Percentiles rank a stretch among this genome's conserved stretches.
Conservation (phyloP, 2,329 filamentous ascomycete species). For the Aplosporella prunicola region DNA sequence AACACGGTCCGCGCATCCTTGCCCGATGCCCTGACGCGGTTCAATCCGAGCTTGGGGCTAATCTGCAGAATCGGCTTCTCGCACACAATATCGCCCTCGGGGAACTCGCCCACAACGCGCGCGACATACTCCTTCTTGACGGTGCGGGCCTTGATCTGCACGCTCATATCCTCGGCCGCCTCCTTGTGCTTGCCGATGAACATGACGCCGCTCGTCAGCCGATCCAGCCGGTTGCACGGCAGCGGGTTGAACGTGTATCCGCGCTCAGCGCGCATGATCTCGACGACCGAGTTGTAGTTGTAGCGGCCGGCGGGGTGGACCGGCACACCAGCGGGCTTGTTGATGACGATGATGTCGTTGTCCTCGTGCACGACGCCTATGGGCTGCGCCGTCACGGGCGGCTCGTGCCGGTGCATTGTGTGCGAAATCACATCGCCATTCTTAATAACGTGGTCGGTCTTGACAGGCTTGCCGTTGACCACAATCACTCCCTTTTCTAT, state of each 20-base stretch:
- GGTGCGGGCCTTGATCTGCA: constrained; percentile 67
- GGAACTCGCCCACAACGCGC: constrained; percentile 82
- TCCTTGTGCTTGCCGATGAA: constrained; percentile 83
- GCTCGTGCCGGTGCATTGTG: constrained; percentile 90
- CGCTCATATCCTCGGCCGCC: constrained; percentile 66
- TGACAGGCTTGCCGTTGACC: constrained; percentile 65
- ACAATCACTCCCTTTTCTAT: constrained; percentile 71
- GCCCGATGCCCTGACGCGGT: constrained; percentile 86
- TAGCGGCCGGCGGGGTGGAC: constrained; percentile 94
- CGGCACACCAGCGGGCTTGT: constrained; percentile 90
- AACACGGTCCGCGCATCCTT: constrained; percentile 88
- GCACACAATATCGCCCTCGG: constrained; percentile 82
- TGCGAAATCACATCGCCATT: constrained; percentile 91
- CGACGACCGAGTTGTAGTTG: constrained; percentile 87
- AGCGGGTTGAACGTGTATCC: constrained; percentile 50
- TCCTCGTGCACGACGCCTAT: constrained; percentile 85
- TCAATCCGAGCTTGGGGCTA: constrained; percentile 88
- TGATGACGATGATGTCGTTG: constrained; percentile 87
- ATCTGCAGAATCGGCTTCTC: constrained; percentile 91
- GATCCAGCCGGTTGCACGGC: constrained; percentile 87
- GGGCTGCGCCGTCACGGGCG: constrained; percentile 72
- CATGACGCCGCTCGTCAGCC: constrained; percentile 94
- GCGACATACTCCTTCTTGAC: constrained; percentile 95
- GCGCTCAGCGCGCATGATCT: constrained; percentile 79
- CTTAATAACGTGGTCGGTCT: constrained; percentile 60